phyloP scores from a whole-genome alignment of 768 basidiomycete species.

The Suillus spraguei region DNA sequence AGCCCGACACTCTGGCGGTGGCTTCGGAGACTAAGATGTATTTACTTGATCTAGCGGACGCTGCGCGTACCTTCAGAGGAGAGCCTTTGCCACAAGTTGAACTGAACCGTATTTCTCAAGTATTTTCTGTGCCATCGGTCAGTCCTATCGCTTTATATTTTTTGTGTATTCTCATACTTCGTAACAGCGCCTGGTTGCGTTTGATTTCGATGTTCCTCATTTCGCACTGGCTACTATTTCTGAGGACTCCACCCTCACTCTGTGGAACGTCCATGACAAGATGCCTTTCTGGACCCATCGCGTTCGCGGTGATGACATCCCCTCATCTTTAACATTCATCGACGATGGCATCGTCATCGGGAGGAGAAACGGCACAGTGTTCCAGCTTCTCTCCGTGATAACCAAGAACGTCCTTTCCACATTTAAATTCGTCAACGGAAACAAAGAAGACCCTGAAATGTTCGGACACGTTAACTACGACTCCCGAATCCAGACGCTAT shows the following conservation, averaged over 20 bases:
- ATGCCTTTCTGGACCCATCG: constrained; percentile 75
- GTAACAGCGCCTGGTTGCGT: constrained; percentile 74
- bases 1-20: constrained; percentile 78
- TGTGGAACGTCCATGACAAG: constrained; percentile 82
- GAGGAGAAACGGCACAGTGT: constrained; percentile 80
- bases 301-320: constrained; percentile 77
- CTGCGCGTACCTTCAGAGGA: constrained; percentile 59
- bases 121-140: constrained; percentile 72
- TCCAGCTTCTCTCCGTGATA: constrained; percentile 80
- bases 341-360: constrained; percentile 87
- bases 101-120: constrained; percentile 65
- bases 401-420: constrained; percentile 76
- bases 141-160: constrained; percentile 29
- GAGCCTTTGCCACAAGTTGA: constrained; percentile 72
- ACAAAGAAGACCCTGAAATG: constrained; percentile 78
- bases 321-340: constrained; percentile 83
- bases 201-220: constrained; percentile 82
- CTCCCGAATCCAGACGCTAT: constrained; percentile 80
- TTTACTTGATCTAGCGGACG: constrained; percentile 70
- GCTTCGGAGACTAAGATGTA: constrained; percentile 78
- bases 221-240: constrained; percentile 81
- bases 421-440: constrained; percentile 73
- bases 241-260: constrained; percentile 76
- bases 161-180: background rate
- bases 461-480: constrained; percentile 89